phyloP scores from a whole-genome alignment of 768 basidiomycete genomes.

The Russula ochroleuca region DNA sequence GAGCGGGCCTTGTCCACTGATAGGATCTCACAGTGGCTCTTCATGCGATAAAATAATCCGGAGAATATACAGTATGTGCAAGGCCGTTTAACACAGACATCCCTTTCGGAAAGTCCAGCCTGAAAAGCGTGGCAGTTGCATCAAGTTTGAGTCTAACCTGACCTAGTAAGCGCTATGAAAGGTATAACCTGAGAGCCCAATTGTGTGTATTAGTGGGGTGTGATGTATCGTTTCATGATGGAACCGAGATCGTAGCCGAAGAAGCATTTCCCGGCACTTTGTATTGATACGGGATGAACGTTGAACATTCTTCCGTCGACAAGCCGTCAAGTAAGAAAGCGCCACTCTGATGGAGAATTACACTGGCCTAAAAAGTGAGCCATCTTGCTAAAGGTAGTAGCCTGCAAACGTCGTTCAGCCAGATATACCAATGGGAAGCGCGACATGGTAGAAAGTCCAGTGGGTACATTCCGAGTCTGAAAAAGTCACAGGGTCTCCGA shows the following conservation, averaged over 20 bases:
- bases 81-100: neutral
- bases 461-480: neutral
- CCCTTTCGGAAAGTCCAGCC: neutral
- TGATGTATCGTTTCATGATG: neutral
- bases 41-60: neutral
- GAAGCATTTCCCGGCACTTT: neutral
- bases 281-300: neutral
- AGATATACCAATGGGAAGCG: neutral
- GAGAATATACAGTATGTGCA: neutral
- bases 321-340: neutral
- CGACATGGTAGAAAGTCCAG: neutral
- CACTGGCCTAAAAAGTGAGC: neutral
- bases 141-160: neutral
- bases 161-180: neutral
- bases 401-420: too few species aligned
- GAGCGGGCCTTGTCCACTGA: neutral
- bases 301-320: neutral
- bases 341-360: neutral
- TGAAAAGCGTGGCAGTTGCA: neutral
- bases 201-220: neutral
- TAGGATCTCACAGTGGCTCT: neutral
- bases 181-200: neutral
- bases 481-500: neutral
- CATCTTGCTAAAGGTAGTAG: neutral
- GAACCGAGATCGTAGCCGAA: conserved; percentile 2